Evolutionary conservation across 352 stramenopile genomes (phyloP), one percentile per base, ranked within the genome.

Genomic region (Aphanomyces cochlioides): DNA sequence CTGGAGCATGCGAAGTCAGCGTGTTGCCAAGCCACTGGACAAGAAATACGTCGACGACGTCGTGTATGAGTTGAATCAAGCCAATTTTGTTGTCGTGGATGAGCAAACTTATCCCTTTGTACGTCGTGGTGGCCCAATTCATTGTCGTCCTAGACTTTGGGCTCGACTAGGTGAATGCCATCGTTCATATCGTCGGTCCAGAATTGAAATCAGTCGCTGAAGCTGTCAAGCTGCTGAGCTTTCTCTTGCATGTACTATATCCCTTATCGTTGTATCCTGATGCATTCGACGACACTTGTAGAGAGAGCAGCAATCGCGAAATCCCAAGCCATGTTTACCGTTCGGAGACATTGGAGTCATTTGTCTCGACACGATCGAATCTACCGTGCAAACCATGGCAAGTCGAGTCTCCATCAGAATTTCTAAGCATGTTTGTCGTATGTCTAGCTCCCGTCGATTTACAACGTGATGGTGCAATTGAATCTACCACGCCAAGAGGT

Each of bases 251-350:
- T 40, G 59, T 67, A 67, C 10, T 40, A 28, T 3, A 8, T 34
- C 7, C 19, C 39, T 19, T 54, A 4, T 63, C 21, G 36, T 38
- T 58, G 3, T 53, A n/a, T 53, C 13, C 45, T 53, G 17, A 17
- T 12, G 10, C 58, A 43, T n/a, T 3, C 54, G 17, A 61, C 43
- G 19, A 37, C 41, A 10, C 8, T 38, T 53, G 0, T 87, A 84
- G 70, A 76, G 79, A 5, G 79, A 87, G 40, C 78, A 84, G 56
- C 78, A 79, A 38, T 61, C 76, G 47, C 78, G 76, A 12, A 84
- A 87, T 66, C 66, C 72, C 7, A 75, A 77, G 7, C 67, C 78
- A 10, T 83, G 78, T 43, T 81, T 84, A 34, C 76, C 79, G 4
- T 78, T 73, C 8, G 65, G 47, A 2, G 74, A 81, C 38, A 70